A percentile compares a stretch with the other conserved stretches of the same genome.
Evolutionary conservation across 169 alveolate species (phyloP).

Genomic region (Plasmodium vivax): DNA sequence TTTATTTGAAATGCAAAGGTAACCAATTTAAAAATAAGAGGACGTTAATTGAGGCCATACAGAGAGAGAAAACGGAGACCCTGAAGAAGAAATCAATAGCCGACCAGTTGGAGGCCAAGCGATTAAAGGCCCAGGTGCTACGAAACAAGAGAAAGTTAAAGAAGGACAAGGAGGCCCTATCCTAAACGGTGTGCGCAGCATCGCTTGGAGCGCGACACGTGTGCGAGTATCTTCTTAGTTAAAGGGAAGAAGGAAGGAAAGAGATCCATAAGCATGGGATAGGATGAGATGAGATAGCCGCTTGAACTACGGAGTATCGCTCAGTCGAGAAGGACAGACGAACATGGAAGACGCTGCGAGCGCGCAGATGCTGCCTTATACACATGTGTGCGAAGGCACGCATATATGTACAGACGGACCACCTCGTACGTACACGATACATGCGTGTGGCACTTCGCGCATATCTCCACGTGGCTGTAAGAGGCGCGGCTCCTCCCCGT

Average conservation of each 20-base stretch:
- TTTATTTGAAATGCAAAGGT: conserved; percentile 98
- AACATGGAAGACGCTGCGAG: background rate
- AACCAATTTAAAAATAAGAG: conserved; percentile 98
- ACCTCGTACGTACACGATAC: background rate
- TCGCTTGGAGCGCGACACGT: background rate
- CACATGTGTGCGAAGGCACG: background rate
- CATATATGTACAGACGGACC: background rate
- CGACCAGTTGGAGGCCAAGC: conserved; percentile 90
- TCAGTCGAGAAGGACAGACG: background rate
- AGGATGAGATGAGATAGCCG: background rate
- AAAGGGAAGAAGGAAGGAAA: background rate
- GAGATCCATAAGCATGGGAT: too few species aligned
- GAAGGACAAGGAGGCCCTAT: conserved; percentile 71
- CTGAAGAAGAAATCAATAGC: conserved; percentile 90
- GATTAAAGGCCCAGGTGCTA: conserved; percentile 88
- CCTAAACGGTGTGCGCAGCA: background rate
- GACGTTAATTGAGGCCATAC: conserved; percentile 97
- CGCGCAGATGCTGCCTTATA: background rate
- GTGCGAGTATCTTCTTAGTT: background rate
- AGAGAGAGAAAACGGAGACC: conserved; percentile 93
- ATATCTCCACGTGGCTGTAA: background rate
- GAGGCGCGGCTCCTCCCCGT: background rate
- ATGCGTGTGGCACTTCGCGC: background rate
- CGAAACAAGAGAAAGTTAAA: conserved; percentile 84
- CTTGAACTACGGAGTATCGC: background rate